Base-by-base conservation (phyloP, 139 green algal species). In the Gonium pectorale region DNA sequence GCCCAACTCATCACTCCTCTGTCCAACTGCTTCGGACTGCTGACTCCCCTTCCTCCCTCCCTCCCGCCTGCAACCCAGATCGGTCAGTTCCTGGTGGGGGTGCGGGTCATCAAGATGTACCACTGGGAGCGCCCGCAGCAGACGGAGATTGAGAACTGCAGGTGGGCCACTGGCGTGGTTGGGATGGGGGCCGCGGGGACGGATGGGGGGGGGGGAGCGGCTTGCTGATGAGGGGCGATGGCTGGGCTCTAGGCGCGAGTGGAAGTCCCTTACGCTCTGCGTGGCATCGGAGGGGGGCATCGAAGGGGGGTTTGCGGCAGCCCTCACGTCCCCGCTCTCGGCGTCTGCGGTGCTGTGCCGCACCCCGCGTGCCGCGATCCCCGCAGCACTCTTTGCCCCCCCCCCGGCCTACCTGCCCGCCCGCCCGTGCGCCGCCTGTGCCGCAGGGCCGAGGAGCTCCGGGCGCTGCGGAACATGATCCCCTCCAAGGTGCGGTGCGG, bases 51-150 rank as follows among this genome's bases (percentile, higher is more conserved):
- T 27, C 15, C 54, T n/a, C 11, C n/a, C n/a, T 9, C n/a, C 62
- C 8, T 6, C 63, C 35, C 63, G n/a, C n/a, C n/a, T n/a, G n/a
- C n/a, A n/a, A n/a, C 31, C 0, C 72, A 80, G 72, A 52, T 82
- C 56, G 77, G 77, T 0, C 77, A 83, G 59, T 83, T 83, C 60
- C 77, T 83, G 59, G 59, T 41, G 56, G 77, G 77, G 3, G 77
- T 83, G 41, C 77, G 77, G 1, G 77, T 83, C 37, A 73, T 83
- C 77, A 83, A 83, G 77, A 83, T 83, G 77, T 83, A 83, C 60
- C 60, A 73, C 40, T 83, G 77, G 77, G 77, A 62, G 31, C 41
- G 27, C 60, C 77, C 77, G 60, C 77, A 83, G 62, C 41, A 5
- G 41, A 6, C 31, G 41, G 56, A 51, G 37, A 73, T 83, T 5